These are phyloP conservation scores for Trichosanthes cucumerina DNA, from an alignment of 306 rosid species.

Conservation along the genomic window DNA sequence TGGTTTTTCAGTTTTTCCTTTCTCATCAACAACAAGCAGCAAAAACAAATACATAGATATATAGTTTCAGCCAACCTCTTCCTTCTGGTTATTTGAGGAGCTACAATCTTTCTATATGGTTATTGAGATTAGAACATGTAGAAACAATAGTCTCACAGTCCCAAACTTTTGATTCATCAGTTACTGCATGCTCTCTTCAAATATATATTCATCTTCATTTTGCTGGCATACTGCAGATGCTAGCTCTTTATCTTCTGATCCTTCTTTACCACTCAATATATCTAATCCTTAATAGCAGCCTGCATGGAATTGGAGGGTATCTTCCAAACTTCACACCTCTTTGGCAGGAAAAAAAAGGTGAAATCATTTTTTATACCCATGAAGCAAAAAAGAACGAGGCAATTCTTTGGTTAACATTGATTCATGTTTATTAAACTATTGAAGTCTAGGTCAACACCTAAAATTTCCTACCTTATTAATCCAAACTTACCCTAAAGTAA, in stretches of 20 bases:
- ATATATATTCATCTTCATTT: conserved; percentile 30
- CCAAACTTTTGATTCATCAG: conserved; percentile 84
- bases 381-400: no score
- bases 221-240: conserved; percentile 41
- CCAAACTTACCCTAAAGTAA: no score
- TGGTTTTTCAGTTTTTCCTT: not conserved
- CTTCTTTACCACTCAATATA: conserved; percentile 29
- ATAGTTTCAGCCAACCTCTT: conserved; percentile 67
- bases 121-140: conserved; percentile 73
- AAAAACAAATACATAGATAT: no score
- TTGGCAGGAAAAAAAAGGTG: not conserved
- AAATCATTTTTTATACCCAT: not conserved
- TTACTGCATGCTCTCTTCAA: conserved; percentile 72
- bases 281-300: no score
- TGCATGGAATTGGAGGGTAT: not conserved
- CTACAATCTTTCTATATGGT: conserved; percentile 67
- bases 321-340: not conserved
- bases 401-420: no score
- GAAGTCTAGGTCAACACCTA: not conserved
- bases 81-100: conserved; percentile 50
- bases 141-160: conserved; percentile 88
- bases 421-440: not conserved
- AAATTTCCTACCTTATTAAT: not conserved
- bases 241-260: conserved; percentile 25
- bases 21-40: not conserved